These are phyloP conservation scores for Pseudotsuga menziesii DNA, from an alignment of 75 land plant genomes.

Conservation along the genomic window DNA sequence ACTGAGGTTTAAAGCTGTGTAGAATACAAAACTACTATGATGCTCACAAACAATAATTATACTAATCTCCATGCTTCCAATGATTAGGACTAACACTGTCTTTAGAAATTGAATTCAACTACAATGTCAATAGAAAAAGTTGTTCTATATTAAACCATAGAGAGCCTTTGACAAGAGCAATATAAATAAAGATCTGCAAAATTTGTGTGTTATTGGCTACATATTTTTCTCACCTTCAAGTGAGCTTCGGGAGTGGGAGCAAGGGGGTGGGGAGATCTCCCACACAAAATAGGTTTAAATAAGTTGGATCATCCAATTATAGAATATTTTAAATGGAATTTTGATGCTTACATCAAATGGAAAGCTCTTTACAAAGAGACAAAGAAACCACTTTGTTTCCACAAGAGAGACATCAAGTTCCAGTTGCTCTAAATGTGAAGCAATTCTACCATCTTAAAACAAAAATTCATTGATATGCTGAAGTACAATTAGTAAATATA, in stretches of 20 bases:
- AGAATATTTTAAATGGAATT: neutral
- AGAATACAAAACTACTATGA: neutral
- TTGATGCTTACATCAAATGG: constrained; percentile 73
- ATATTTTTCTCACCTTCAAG: constrained; percentile 24
- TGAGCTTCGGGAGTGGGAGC: no score
- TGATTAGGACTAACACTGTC: no score
- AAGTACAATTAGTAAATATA: no score
- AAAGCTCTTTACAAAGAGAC: constrained; percentile 90
- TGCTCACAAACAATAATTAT: neutral
- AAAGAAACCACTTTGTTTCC: constrained; percentile 92
- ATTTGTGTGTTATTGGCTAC: neutral
- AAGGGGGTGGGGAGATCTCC: no score
- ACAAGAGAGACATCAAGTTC: constrained; percentile 94
- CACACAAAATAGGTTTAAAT: neutral
- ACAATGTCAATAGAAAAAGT: no score
- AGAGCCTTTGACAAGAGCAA: neutral
- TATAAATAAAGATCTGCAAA: neutral
- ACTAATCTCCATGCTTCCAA: no score
- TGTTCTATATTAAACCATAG: neutral
- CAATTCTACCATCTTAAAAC: constrained; percentile 47
- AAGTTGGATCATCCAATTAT: neutral
- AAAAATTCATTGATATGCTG: neutral
- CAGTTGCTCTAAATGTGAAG: constrained; percentile 78
- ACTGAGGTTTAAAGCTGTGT: neutral
- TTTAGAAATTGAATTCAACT: no score